Conservation (phyloP, 352 stramenopile genomes). For the Hyaloperonospora brassicae region DNA sequence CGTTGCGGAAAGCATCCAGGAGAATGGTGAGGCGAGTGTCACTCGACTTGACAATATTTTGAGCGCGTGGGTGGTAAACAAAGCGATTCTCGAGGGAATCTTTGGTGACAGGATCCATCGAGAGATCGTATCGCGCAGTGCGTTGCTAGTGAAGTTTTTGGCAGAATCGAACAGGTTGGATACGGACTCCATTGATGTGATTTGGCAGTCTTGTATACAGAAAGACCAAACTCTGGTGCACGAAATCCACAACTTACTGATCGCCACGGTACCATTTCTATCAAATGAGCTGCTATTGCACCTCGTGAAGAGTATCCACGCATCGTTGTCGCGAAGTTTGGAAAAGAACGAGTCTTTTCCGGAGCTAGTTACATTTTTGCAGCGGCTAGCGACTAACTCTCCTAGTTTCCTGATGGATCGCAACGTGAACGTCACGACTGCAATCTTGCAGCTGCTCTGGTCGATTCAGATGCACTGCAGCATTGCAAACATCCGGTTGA, state of each 20-base stretch:
- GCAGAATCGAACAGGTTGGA: constrained; percentile 74
- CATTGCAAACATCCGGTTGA: constrained; percentile 51
- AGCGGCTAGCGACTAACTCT: constrained; percentile 58
- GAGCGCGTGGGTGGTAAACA: constrained; percentile 59
- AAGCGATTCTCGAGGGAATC: constrained; percentile 77
- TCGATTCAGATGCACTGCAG: constrained; percentile 73
- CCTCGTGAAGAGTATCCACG: constrained; percentile 61
- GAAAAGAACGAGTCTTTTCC: constrained; percentile 52
- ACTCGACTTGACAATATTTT: constrained; percentile 67
- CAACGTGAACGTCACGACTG: constrained; percentile 47
- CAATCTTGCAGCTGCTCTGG: constrained; percentile 71
- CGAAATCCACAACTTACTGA: constrained; percentile 78
- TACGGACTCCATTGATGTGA: constrained; percentile 52
- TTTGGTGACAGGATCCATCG: constrained; percentile 86
- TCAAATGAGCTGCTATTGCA: constrained; percentile 63
- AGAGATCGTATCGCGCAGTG: constrained; percentile 79
- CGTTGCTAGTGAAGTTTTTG: constrained; percentile 77
- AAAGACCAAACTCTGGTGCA: constrained; percentile 79
- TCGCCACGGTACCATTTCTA: constrained; percentile 67
- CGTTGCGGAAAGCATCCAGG: constrained; percentile 50
- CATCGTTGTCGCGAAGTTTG: constrained; percentile 41
- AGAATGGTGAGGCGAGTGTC: constrained; percentile 42
- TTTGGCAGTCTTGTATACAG: constrained; percentile 74
- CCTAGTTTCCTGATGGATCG: constrained; percentile 69
- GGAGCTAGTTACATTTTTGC: constrained; percentile 71